These are phyloP conservation scores for Chlorociboria aeruginascens DNA, from an alignment of 495 filamentous ascomycete species.

Conservation along the genomic window DNA sequence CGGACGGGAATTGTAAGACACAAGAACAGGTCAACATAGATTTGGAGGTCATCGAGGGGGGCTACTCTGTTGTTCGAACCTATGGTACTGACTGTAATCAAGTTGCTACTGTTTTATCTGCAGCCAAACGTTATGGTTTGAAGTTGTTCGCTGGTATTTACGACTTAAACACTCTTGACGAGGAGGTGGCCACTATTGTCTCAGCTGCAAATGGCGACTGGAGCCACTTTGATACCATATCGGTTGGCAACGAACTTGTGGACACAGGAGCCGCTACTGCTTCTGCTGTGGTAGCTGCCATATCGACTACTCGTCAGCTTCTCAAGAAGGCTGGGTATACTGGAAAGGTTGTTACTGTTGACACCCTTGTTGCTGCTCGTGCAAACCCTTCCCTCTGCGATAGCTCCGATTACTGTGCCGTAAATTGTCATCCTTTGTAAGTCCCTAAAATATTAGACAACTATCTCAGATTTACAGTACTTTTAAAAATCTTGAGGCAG, in stretches of 20 bases:
- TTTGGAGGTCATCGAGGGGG: constrained; percentile 35
- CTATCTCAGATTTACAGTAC: no score
- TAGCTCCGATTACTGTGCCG: constrained; percentile 63
- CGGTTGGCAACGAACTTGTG: constrained; percentile 73
- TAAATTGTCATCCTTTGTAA: constrained; percentile 67
- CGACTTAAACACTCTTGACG: constrained; percentile 43
- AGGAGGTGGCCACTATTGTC: constrained; percentile 41
- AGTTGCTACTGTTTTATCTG: constrained; percentile 43
- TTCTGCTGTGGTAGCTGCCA: constrained; percentile 37
- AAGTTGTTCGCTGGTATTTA: constrained; percentile 66
- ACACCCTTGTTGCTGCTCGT: constrained; percentile 58
- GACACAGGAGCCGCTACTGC: constrained; percentile 45
- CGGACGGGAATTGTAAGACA: constrained; percentile 54
- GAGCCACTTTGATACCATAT: constrained; percentile 54
- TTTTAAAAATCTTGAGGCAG: no score
- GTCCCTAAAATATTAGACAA: no score
- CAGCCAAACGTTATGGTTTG: constrained; percentile 44
- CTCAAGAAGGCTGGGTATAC: constrained; percentile 53
- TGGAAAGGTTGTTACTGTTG: constrained; percentile 68
- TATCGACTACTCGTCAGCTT: constrained; percentile 39
- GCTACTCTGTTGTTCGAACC: constrained; percentile 53
- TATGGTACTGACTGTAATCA: constrained; percentile 78
- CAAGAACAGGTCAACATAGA: constrained; percentile 48
- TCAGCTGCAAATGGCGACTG: constrained; percentile 40
- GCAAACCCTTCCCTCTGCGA: constrained; percentile 59